These are phyloP conservation scores for Berberis thunbergii DNA, from an alignment of 164 flowering plant species.

Conservation along the genomic window DNA sequence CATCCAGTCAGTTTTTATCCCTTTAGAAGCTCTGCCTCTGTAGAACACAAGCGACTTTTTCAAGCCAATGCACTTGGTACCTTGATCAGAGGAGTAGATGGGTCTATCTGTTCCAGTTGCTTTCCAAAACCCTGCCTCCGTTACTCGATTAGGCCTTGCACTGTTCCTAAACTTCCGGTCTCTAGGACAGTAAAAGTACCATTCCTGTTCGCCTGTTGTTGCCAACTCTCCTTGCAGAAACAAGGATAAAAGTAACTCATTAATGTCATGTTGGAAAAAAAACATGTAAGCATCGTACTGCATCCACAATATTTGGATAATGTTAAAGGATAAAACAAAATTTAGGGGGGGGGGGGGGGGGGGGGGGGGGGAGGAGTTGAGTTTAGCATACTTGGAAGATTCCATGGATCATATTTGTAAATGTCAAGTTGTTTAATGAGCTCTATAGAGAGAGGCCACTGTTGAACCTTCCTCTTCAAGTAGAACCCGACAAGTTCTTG, in stretches of 20 bases:
- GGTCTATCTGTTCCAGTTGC: slow-evolving; percentile 95
- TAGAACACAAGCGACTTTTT: slow-evolving; percentile 96
- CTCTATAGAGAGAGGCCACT: slow-evolving; percentile 54
- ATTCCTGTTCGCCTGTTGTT: slow-evolving; percentile 76
- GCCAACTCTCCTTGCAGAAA: slow-evolving; percentile 47
- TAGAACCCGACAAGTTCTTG: slow-evolving; percentile 74
- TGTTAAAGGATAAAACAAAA: slow-evolving; percentile 1
- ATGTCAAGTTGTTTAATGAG: slow-evolving; percentile 71
- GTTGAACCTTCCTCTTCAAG: slow-evolving; percentile 59
- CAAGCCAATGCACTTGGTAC: slow-evolving; percentile 76
- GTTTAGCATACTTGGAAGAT: slow-evolving; percentile 65
- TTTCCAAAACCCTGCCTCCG: slow-evolving; percentile 93
- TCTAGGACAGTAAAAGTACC: slow-evolving; percentile 96
- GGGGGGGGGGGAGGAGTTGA: background rate
- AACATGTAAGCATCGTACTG: background rate
- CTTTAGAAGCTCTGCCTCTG: slow-evolving; percentile 91
- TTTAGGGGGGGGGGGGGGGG: too few species aligned
- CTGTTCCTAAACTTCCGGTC: slow-evolving; percentile 90
- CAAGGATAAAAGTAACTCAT: slow-evolving; percentile 2
- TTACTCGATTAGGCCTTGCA: slow-evolving; percentile 83
- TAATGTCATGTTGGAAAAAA: background rate
- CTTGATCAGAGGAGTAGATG: slow-evolving; percentile 66
- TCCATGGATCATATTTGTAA: slow-evolving; percentile 80
- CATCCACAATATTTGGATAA: background rate
- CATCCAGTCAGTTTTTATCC: slow-evolving; percentile 97